Evolutionary conservation across 148 eudicot species (phyloP).

Genomic region (Rhododendron ovatum): DNA sequence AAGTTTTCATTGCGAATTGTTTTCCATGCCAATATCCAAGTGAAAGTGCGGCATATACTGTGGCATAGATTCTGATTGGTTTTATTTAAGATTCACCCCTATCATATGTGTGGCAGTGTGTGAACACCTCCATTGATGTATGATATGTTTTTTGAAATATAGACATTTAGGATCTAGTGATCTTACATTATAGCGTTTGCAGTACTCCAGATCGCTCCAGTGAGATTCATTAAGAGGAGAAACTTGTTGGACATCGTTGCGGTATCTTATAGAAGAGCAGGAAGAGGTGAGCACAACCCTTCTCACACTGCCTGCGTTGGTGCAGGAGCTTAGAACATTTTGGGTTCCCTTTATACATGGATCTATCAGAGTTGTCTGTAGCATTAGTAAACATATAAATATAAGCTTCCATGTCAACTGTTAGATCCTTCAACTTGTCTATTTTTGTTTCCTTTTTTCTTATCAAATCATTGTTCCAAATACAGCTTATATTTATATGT

Average conservation of each 20-base stretch:
- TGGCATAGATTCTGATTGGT: background rate
- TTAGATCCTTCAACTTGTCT: background rate
- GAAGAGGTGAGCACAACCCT: slow-evolving; percentile 89
- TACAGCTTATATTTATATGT: background rate
- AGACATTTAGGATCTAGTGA: background rate
- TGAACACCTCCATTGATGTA: background rate
- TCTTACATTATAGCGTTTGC: slow-evolving; percentile 60
- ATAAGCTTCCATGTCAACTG: background rate
- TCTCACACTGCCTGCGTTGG: slow-evolving; percentile 51
- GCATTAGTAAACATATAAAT: background rate
- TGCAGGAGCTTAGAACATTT: slow-evolving; percentile 81
- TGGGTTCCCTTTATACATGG: slow-evolving; percentile 79
- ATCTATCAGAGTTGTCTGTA: slow-evolving; percentile 67
- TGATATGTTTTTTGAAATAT: background rate
- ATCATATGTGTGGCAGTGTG: background rate
- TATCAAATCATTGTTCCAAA: background rate
- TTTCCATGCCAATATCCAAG: background rate
- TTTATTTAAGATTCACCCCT: background rate
- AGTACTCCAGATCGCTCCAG: slow-evolving; percentile 87
- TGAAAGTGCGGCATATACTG: background rate
- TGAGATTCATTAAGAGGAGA: slow-evolving; percentile 85
- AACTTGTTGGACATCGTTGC: slow-evolving; percentile 41
- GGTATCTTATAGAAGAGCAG: slow-evolving; percentile 81
- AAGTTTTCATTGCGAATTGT: background rate
- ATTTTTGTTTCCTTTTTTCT: background rate